Evolutionary conservation across 768 basidiomycete genomes (phyloP), one percentile per base, ranked within the genome.

Genomic region (Brasilioporus rufonigricans): DNA sequence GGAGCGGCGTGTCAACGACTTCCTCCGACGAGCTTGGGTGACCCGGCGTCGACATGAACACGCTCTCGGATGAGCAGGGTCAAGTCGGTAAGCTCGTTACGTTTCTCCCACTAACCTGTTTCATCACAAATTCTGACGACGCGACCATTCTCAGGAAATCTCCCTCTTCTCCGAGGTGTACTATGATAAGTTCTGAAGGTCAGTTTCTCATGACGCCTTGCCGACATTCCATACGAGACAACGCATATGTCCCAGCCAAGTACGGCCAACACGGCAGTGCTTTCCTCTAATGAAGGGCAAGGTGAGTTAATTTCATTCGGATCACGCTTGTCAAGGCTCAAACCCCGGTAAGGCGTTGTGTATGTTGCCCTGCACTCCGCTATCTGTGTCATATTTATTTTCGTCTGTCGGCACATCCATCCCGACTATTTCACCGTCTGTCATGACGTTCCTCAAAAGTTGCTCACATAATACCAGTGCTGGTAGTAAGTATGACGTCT

Each of bases 1-100:
- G 73, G 71, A 21, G 74, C 72, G 19, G 76, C 74, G 77, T 58
- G 51, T 63, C 38, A 74, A 72, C 26, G 78, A 80, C 16, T 87
- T 2, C 89, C 90, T 26, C 89, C 89, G 0, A 88, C 88, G 4
- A 91, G n/a, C n/a, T n/a, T n/a, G n/a, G n/a, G 89, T 59, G 88
- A 91, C 53, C 76, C 81, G n/a, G n/a, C 27, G 80, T 91, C 53
- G 89, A 92, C 60, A 78, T 91, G 11, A 88, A 91, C 65, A 85
- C 89, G 83, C 58, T 84, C 46, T 77, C 76, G 9, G 79, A 77
- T 32, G 60, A 69, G 2, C 80, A 55, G 18, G 12, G 53, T 52
- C 65, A 67, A 44, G 67, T 70, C 58, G 50, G 79, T 79, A 55
- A 52, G 74, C 61, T 51, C 29, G 9, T 44, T 36, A 41, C 40